phyloP scores from a whole-genome alignment of 208 protist genomes.

The Trypanosoma lewisi region DNA sequence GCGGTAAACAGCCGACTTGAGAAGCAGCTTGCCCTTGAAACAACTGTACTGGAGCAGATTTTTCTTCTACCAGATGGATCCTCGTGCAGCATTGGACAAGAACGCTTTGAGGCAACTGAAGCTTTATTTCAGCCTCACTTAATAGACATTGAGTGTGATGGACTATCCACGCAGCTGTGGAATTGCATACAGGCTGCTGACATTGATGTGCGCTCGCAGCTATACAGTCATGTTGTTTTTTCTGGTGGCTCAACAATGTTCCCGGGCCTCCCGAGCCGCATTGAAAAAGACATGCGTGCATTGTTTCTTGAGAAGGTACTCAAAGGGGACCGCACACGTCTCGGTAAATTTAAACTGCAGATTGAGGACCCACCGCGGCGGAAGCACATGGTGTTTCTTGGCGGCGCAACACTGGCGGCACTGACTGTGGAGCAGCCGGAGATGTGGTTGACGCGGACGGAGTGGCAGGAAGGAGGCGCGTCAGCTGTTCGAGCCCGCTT shows the following conservation, averaged over 20 bases:
- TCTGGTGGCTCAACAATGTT: conserved; percentile 98
- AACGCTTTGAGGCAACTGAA: conserved; percentile 94
- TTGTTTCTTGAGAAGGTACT: conserved; percentile 91
- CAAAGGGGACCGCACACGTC: conserved; percentile 68
- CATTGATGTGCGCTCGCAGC: conserved; percentile 58
- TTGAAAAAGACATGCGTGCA: conserved; percentile 94
- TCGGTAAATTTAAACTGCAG: conserved; percentile 85
- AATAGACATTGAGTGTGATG: conserved; percentile 91
- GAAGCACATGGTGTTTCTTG: conserved; percentile 98
- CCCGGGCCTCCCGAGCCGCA: conserved; percentile 92
- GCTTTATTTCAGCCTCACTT: conserved; percentile 95
- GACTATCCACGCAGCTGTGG: conserved; percentile 91
- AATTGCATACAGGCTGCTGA: conserved; percentile 90
- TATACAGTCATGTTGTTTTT: conserved; percentile 98
- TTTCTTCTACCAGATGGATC: conserved; percentile 92
- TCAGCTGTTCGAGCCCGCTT: conserved; percentile 31
- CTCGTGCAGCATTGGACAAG: conserved; percentile 87
- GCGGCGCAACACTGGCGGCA: conserved; percentile 94
- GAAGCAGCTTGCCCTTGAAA: conserved; percentile 81
- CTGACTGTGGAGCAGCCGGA: conserved; percentile 88
- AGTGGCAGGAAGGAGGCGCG: conserved; percentile 41
- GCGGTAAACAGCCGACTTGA: conserved; percentile 92
- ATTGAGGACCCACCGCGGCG: conserved; percentile 96
- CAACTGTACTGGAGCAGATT: conserved; percentile 48
- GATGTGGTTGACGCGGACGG: conserved; percentile 47